phyloP scores from a whole-genome alignment of 2,329 filamentous ascomycete species.

The Pseudomassariella vexata region DNA sequence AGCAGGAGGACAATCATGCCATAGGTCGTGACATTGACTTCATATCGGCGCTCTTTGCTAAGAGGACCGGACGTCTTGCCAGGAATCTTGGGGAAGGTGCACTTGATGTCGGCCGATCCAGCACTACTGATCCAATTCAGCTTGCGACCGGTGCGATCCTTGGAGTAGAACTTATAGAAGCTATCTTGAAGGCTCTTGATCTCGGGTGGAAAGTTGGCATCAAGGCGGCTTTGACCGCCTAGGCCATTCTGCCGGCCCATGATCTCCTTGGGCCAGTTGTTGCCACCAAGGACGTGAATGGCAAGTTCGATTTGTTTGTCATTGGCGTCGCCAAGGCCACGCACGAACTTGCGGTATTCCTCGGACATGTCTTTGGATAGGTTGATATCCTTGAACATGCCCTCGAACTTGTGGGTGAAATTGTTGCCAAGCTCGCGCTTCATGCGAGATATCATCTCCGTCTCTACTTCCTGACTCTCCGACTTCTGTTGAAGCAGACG shows the following conservation, averaged over 20 bases:
- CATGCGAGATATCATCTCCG: constrained; percentile 94
- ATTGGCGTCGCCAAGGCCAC: constrained; percentile 43
- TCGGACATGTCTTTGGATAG: constrained; percentile 78
- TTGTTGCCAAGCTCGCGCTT: constrained; percentile 93
- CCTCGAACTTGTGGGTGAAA: constrained; percentile 88
- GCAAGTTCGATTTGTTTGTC: constrained; percentile 68
- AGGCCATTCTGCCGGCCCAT: constrained; percentile 60
- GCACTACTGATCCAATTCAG: constrained; percentile 72
- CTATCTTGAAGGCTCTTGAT: constrained; percentile 73
- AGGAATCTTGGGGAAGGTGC: constrained; percentile 65
- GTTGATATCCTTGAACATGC: constrained; percentile 96
- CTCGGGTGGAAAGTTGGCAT: constrained; percentile 69
- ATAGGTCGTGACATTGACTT: constrained; percentile 88
- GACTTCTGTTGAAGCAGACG: constrained; percentile 84
- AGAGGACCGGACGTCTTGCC: constrained; percentile 61
- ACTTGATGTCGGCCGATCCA: constrained; percentile 82
- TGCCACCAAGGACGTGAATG: constrained; percentile 83
- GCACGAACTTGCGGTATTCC: constrained; percentile 66
- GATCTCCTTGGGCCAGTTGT: constrained; percentile 90
- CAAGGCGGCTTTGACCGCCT: constrained; percentile 33
- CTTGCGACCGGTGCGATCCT: constrained; percentile 80
- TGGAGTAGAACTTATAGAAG: constrained; percentile 84
- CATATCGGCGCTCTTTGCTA: constrained; percentile 68
- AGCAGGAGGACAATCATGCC: constrained; percentile 85
- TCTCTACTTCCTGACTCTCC: constrained; percentile 86